Evolutionary conservation across 495 filamentous ascomycete species (phyloP).

Genomic region (Xylaria cubensis): DNA sequence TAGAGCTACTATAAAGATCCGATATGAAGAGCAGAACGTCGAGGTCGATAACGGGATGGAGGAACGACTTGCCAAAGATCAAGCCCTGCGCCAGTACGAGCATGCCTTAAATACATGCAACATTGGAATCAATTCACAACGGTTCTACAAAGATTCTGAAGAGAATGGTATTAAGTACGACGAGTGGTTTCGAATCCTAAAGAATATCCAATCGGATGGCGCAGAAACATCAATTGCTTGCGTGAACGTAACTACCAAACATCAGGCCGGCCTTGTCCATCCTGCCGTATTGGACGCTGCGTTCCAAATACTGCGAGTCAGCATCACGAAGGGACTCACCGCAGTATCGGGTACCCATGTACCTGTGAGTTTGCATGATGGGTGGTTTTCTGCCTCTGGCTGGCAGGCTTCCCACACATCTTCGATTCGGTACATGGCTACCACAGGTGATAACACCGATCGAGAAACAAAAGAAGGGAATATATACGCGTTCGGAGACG

Average conservation of each 20-base stretch:
- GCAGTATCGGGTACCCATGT: conserved; percentile 34
- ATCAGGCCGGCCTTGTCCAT: conserved; percentile 45
- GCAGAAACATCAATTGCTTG: conserved; percentile 29
- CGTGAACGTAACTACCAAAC: conserved; percentile 31
- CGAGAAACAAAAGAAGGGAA: conserved; percentile 30
- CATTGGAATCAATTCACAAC: conserved; percentile 31
- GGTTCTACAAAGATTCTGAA: conserved; percentile 37
- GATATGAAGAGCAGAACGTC: conserved; percentile 41
- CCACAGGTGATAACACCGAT: conserved; percentile 9
- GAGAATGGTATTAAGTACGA: conserved; percentile 39
- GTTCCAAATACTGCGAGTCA: conserved; percentile 44
- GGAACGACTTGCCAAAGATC: conserved; percentile 24
- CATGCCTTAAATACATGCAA: conserved; percentile 30
- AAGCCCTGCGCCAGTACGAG: conserved; percentile 17
- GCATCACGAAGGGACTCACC: conserved; percentile 32
- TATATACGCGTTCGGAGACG: conserved; percentile 39
- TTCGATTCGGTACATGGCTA: conserved; percentile 32
- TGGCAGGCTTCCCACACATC: conserved; percentile 38
- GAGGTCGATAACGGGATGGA: conserved; percentile 38
- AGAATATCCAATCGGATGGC: conserved; percentile 40
- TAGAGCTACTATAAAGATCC: conserved; percentile 38
- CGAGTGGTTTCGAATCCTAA: conserved; percentile 38
- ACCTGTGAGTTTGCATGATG: conserved; percentile 35
- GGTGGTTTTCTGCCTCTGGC: conserved; percentile 38
- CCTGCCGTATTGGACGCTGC: conserved; percentile 48